These are phyloP conservation scores for Oryza australiensis DNA, from an alignment of 176 grass and related monocot species.

Conservation along the genomic window DNA sequence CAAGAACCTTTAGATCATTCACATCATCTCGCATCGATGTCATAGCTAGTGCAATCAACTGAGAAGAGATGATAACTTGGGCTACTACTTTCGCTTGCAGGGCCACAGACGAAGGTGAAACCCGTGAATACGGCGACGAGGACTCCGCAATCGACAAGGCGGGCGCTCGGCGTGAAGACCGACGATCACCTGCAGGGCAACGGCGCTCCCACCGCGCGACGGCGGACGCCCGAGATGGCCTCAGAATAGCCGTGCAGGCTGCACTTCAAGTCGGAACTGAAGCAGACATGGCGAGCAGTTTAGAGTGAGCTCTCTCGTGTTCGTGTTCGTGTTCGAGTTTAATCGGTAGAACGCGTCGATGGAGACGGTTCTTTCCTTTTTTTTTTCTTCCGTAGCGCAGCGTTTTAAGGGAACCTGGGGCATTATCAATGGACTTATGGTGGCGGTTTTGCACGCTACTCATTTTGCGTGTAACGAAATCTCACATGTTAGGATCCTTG, in stretches of 20 bases:
- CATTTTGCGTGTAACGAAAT: neutral
- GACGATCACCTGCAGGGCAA: slow-evolving; percentile 27
- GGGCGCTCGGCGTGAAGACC: slow-evolving; percentile 40
- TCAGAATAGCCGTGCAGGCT: neutral
- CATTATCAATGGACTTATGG: neutral
- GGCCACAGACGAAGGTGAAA: slow-evolving; percentile 38
- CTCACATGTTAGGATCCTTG: too few species aligned
- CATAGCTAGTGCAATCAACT: neutral
- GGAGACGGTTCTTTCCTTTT: neutral
- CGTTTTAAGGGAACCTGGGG: neutral
- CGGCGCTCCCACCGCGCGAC: neutral
- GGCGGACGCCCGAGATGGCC: neutral
- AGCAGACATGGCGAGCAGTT: neutral
- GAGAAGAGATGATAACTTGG: neutral
- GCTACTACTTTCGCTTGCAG: slow-evolving; percentile 3
- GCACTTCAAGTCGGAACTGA: neutral
- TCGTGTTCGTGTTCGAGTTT: neutral
- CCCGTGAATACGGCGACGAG: slow-evolving; percentile 11
- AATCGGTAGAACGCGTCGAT: neutral
- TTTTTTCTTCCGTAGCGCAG: neutral
- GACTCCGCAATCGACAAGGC: slow-evolving; percentile 28
- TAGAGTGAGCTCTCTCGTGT: neutral
- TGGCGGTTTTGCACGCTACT: neutral
- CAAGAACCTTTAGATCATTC: neutral
- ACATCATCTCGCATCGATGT: neutral